phyloP scores from a whole-genome alignment of 2,329 filamentous ascomycete genomes.

The Epichloe gansuensis region DNA sequence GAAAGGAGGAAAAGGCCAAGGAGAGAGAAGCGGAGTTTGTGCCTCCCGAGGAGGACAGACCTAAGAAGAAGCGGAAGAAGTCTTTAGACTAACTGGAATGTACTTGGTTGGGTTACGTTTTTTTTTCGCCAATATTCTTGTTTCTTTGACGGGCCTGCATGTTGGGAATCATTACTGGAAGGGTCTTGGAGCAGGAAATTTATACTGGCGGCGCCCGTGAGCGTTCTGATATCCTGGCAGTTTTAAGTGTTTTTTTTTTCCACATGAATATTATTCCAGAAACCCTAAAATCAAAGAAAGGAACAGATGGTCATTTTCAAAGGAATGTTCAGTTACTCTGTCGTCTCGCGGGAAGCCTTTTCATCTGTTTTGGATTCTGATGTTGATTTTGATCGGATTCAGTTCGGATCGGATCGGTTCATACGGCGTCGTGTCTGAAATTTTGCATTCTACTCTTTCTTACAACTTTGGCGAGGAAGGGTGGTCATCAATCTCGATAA shows the following conservation, averaged over 20 bases:
- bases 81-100: conserved; percentile 16
- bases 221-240: conserved; percentile 8
- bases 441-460: background rate
- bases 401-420: background rate
- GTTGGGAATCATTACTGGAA: background rate
- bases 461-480: conserved; percentile 29
- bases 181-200: background rate
- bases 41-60: conserved; percentile 64
- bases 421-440: background rate
- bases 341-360: background rate
- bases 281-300: too few relatives aligned
- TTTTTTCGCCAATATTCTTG: background rate
- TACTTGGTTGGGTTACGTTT: background rate
- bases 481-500: conserved; percentile 52
- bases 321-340: too few relatives aligned
- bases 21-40: conserved; percentile 79
- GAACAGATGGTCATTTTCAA: too few relatives aligned
- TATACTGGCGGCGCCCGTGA: conserved; percentile 4
- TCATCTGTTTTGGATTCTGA: background rate
- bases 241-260: conserved; percentile 5
- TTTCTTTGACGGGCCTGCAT: background rate
- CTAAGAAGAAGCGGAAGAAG: conserved; percentile 55
- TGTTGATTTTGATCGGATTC: background rate
- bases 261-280: too few relatives aligned
- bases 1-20: conserved; percentile 78